These are phyloP conservation scores for Pseudotsuga menziesii DNA, from an alignment of 75 land plant genomes.

Conservation along the genomic window DNA sequence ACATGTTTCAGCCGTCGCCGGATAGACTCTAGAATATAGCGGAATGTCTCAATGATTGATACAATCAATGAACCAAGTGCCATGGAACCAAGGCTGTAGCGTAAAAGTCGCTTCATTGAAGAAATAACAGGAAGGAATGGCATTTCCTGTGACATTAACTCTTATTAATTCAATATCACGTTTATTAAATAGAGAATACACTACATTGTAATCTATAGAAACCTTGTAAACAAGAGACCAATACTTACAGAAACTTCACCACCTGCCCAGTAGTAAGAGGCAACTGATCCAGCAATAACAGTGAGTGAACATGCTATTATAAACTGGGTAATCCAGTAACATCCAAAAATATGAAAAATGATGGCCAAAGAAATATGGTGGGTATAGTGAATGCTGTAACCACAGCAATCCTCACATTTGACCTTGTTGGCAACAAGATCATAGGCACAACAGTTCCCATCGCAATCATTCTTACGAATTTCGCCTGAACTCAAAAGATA, in stretches of 20 bases:
- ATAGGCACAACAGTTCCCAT: constrained; percentile 75
- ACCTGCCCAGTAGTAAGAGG: constrained; percentile 88
- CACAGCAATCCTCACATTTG: constrained; percentile 79
- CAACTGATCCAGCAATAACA: constrained; percentile 87
- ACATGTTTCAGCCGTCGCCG: constrained; percentile 58
- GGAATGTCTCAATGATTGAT: constrained; percentile 62
- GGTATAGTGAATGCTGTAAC: constrained; percentile 69
- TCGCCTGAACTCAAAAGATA: constrained; percentile 85
- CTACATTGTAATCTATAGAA: not conserved
- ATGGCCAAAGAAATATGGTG: constrained; percentile 68
- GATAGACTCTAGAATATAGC: constrained; percentile 63
- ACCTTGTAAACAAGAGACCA: not conserved
- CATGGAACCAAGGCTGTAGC: constrained; percentile 85
- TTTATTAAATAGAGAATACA: not conserved
- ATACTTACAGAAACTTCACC: constrained; percentile 75
- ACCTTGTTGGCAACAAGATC: constrained; percentile 55
- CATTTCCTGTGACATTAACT: constrained; percentile 47
- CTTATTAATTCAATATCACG: not conserved
- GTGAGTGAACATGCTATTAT: constrained; percentile 78
- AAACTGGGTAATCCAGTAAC: constrained; percentile 92
- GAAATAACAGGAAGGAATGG: constrained; percentile 78
- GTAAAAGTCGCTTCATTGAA: constrained; percentile 65
- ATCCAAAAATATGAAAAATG: constrained; percentile 82
- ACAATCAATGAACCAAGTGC: constrained; percentile 85
- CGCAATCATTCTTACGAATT: constrained; percentile 63